Evolutionary conservation across 306 rosid species (phyloP), one percentile per base, ranked within the genome.

Genomic region (Neltuma alba): DNA sequence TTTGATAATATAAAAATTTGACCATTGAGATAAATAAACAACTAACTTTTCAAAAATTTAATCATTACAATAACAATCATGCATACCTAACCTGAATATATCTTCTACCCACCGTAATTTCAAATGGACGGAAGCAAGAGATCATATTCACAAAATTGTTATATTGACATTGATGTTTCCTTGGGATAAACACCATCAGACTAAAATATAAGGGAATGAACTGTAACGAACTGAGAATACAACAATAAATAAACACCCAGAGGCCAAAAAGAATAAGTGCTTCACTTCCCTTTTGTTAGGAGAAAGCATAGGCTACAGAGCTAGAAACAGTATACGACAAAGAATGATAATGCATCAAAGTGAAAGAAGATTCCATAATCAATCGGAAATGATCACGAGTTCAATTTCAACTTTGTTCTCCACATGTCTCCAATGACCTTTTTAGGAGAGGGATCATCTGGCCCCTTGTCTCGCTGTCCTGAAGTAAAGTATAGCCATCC

Each of bases 401-500:
- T 67, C 83, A 92, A 75, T 75, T 89, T 84, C 70, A 94, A 79
- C 75, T 89, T 92, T 58, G 97, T 90, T 85, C 94, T 91, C 93
- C 95, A 91, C 89, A 92, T 16, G 2, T 92, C 97, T 76, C 91
- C 97, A 40, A 86, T 82, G 41, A 92, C 99, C 86, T 92, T 91
- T 81, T 83, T 94, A 2, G 99, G 99, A 28, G 92, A 83, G 33
- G 97, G 99, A 85, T 94, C 91, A 12, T 87, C 87, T 0, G 97
- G 92, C 44, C 95, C 95, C 70, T 91, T 94, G 87, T 94, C 97
- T 75, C 94, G 77, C 80, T 94, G 99, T 74, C 97, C 97, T 3
- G 97, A 94, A 62, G 99, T 92, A 89, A 94, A 94, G 80, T 92
- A 92, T 84, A 91, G 74, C 92, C 95, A 92, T 44, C 98, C 97